phyloP scores from a whole-genome alignment of 2,329 filamentous ascomycete genomes.

The Phialophora verrucosa region DNA sequence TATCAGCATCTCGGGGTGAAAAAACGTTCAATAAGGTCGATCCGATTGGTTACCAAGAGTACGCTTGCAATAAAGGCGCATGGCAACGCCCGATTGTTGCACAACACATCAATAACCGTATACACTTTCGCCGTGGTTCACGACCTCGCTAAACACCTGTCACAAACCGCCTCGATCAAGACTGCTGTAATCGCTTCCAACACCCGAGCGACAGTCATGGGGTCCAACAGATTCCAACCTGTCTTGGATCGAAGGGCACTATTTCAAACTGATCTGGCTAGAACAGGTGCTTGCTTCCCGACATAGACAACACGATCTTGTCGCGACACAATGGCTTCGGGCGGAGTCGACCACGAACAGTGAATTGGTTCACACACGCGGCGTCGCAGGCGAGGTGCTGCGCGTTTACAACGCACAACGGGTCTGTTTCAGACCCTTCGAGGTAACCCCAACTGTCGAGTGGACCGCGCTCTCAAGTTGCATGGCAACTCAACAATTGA shows the following conservation, averaged over 20 bases:
- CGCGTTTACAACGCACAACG: conserved; percentile 1
- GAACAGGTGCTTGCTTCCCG: conserved; percentile 8
- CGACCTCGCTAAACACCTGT: conserved; percentile 15
- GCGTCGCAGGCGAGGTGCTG: neutral
- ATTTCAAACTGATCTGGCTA: conserved; percentile 18
- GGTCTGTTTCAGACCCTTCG: conserved; percentile 18
- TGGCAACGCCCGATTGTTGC: conserved; percentile 1
- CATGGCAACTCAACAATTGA: neutral
- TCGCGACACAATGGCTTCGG: neutral
- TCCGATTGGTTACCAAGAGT: conserved; percentile 18
- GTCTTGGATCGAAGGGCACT: neutral
- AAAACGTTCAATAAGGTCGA: neutral
- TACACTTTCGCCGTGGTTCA: neutral
- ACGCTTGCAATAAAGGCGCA: neutral
- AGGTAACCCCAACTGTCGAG: neutral
- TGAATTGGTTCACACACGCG: neutral
- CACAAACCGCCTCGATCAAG: conserved; percentile 14
- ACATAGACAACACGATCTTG: neutral
- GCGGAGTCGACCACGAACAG: neutral
- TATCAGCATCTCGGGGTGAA: neutral
- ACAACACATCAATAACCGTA: conserved; percentile 5
- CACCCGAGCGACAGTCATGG: neutral
- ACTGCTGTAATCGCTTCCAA: conserved; percentile 1
- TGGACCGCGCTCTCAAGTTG: neutral
- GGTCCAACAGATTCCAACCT: conserved; percentile 5